These are phyloP conservation scores for Funneliformis caledonium DNA, from an alignment of 371 early-diverging fungal genomes.

Conservation along the genomic window DNA sequence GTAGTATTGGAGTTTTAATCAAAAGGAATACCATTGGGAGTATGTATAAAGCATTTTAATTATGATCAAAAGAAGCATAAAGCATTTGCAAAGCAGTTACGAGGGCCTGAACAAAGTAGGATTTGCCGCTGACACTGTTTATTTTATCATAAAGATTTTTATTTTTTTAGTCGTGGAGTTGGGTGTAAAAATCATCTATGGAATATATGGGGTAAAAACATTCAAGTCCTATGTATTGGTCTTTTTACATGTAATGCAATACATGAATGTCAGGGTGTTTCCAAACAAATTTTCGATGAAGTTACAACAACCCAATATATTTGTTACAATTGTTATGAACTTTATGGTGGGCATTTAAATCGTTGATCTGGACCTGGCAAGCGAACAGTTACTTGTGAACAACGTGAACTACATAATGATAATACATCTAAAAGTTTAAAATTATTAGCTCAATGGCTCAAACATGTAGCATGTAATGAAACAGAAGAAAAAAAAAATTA, in stretches of 20 bases:
- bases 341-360: conserved; percentile 1
- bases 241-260: background rate
- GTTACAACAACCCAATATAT: background rate
- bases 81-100: background rate
- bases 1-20: background rate
- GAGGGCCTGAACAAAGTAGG: background rate
- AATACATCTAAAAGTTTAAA: background rate
- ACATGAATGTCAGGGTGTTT: background rate
- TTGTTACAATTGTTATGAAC: background rate
- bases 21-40: background rate
- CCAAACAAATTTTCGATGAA: background rate
- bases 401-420: background rate
- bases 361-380: background rate
- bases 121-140: background rate
- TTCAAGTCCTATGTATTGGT: conserved; percentile 8
- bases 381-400: background rate
- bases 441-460: background rate
- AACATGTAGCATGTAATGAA: background rate
- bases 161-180: background rate
- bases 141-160: background rate
- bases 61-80: background rate
- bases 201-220: background rate
- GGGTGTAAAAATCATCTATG: too few relatives aligned
- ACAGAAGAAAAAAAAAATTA: background rate
- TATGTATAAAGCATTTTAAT: conserved; percentile 1